Evolutionary conservation across 228 moss, liverwort and hornwort genomes (phyloP).

Genomic region (Sphagnum magellanicum): DNA sequence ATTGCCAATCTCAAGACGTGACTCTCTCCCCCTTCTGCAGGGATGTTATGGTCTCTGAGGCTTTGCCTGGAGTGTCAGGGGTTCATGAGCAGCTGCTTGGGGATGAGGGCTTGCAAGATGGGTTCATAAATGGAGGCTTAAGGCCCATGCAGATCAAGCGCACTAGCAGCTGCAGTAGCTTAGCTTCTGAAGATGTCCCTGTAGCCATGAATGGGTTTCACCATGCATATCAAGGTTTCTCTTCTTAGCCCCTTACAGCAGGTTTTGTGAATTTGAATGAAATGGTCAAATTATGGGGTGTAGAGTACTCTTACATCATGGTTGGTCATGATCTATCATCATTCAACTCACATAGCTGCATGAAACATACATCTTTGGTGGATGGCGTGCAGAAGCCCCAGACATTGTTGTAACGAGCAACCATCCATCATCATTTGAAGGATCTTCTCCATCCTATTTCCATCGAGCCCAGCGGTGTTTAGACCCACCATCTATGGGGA

Average conservation of each 20-base stretch:
- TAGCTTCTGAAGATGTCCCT: conserved; percentile 78
- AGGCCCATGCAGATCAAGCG: conserved; percentile 57
- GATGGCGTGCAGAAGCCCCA: conserved; percentile 56
- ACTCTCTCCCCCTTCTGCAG: conserved; percentile 19
- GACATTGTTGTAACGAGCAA: conserved; percentile 37
- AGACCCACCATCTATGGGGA: conserved; percentile 19
- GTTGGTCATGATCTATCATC: background rate
- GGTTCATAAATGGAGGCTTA: conserved; percentile 21
- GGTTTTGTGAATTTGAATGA: background rate
- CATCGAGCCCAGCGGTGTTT: conserved; percentile 32
- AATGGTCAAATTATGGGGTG: background rate
- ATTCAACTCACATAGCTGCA: background rate
- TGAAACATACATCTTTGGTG: background rate
- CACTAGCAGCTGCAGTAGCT: conserved; percentile 76
- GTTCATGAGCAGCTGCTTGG: conserved; percentile 48
- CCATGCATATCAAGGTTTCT: conserved; percentile 79
- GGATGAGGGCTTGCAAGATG: conserved; percentile 53
- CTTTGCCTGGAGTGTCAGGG: conserved; percentile 39
- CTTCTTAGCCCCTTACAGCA: background rate
- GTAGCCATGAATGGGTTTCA: conserved; percentile 70
- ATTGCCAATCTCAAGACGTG: too few relatives aligned
- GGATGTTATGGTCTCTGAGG: conserved; percentile 43
- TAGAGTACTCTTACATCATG: background rate
- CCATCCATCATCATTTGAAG: conserved; percentile 52
- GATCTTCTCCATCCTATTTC: conserved; percentile 50